Evolutionary conservation across 495 filamentous ascomycete genomes (phyloP).

Genomic region (Tuber melanosporum): DNA sequence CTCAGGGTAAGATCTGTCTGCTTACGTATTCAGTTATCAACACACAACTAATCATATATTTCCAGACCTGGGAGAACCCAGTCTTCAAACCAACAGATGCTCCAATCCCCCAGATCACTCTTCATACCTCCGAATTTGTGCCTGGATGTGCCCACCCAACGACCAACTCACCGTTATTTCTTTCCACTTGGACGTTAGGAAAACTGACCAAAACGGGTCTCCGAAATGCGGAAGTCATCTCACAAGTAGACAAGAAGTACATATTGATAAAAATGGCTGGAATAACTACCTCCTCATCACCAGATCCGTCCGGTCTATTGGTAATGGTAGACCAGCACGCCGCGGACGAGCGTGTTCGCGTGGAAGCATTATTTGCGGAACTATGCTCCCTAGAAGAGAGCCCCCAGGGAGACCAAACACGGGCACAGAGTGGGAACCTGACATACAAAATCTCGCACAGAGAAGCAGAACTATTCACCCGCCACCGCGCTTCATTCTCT

Average conservation of each 20-base stretch:
- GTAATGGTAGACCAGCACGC: slow-evolving; percentile 91
- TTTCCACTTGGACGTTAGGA: slow-evolving; percentile 41
- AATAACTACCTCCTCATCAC: slow-evolving; percentile 5
- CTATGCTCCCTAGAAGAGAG: slow-evolving; percentile 43
- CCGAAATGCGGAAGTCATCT: slow-evolving; percentile 58
- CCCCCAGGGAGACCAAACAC: not conserved
- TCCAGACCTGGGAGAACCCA: slow-evolving; percentile 56
- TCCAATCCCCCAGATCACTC: slow-evolving; percentile 46
- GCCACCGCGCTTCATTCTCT: slow-evolving; percentile 42
- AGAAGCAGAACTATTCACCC: slow-evolving; percentile 38
- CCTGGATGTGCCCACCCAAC: not conserved
- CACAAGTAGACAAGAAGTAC: slow-evolving; percentile 86
- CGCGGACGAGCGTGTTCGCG: slow-evolving; percentile 77
- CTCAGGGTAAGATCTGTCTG: slow-evolving; percentile 38
- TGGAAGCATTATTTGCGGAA: slow-evolving; percentile 62
- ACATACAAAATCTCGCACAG: slow-evolving; percentile 17
- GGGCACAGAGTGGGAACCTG: not conserved
- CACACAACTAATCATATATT: slow-evolving; percentile 2
- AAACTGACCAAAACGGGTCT: slow-evolving; percentile 64
- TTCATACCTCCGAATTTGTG: not conserved
- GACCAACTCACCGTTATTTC: not conserved
- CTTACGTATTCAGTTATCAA: not conserved
- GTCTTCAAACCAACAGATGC: slow-evolving; percentile 53
- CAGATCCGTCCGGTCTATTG: slow-evolving; percentile 45
- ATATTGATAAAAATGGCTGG: slow-evolving; percentile 60